Conservation (phyloP, 2,329 filamentous ascomycete species). For the Trichocomaceae sp. region DNA sequence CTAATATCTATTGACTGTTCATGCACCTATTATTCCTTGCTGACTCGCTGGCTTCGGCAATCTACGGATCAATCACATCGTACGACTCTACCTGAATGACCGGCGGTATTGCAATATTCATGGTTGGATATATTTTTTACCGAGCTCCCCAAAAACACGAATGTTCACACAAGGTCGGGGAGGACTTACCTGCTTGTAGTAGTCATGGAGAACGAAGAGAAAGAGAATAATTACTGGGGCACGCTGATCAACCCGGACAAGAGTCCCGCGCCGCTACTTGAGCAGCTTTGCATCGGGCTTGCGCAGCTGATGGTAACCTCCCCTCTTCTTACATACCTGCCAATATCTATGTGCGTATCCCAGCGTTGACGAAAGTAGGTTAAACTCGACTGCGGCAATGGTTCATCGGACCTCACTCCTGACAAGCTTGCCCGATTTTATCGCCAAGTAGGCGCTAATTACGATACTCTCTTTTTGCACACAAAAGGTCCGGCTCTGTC, state of each 20-base stretch:
- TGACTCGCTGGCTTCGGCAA: background rate
- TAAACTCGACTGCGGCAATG: slow-evolving; percentile 27
- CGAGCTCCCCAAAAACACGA: background rate
- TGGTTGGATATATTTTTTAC: background rate
- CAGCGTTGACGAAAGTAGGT: slow-evolving; percentile 16
- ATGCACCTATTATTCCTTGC: no score
- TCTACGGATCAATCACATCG: background rate
- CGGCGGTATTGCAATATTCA: background rate
- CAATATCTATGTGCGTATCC: background rate
- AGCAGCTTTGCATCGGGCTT: slow-evolving; percentile 62
- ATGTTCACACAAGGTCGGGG: background rate
- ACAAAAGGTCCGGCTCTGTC: slow-evolving; percentile 70
- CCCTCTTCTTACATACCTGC: slow-evolving; percentile 7
- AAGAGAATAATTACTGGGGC: slow-evolving; percentile 48
- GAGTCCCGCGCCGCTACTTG: slow-evolving; percentile 58
- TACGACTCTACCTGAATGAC: background rate
- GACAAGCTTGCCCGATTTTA: slow-evolving; percentile 72
- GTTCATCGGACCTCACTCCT: slow-evolving; percentile 46
- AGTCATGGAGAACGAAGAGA: slow-evolving; percentile 24
- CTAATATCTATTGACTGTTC: no score
- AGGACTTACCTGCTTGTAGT: background rate
- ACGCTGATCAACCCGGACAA: slow-evolving; percentile 61
- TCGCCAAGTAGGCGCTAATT: slow-evolving; percentile 65
- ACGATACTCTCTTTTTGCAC: slow-evolving; percentile 71
- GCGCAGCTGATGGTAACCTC: slow-evolving; percentile 59